Base-by-base conservation (phyloP, 192 early-diverging fungal genomes). In the Gamsiella multidivaricata region DNA sequence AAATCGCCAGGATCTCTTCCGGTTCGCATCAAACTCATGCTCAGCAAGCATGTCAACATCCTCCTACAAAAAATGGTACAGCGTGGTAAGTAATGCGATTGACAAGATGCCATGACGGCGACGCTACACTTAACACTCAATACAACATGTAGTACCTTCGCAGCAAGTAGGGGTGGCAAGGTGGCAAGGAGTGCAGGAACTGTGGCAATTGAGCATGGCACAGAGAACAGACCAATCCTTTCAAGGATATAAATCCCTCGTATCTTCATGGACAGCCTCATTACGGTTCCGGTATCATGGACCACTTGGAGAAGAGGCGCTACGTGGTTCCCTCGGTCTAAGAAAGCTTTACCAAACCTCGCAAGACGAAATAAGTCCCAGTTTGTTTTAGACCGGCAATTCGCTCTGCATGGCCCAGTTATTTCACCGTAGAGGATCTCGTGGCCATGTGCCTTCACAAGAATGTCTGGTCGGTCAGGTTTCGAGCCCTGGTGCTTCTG, bases 381-480 rank as follows among this genome's bases (percentile, higher is more conserved):
- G 51, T 53, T 37, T 4, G 57, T 69, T 52, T 69, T 69, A 11
- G 67, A 34, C n/a, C 20, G 33, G 31, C 57, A 61, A 39, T 23
- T 54, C 37, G 51, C 59, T 18, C 53, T 54, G 43, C 52, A 61
- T 49, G 60, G 60, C 2, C 69, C 69, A 29, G 69, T 70, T 26
- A 70, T 56, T 25, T 70, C 69, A 7, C 69, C 59, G 33, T 54
- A 70, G 3, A 70, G 12, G 26, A 62, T 56, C 59, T 70, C 59
- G 20, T 61, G 47, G 42, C 59, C 43, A 12, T 47, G 12, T n/a
- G 43, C 25, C 43, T 62, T 70, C 2, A 61, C 49, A 5, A 70
- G n/a, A 18, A 70, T 70, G 41, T 70, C 68, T 29, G 58, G 68
- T 61, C 68, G 56, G 41, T 70, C 68, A 34, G 68, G 58, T 43